A percentile compares a stretch with the other conserved stretches of the same genome.
These are phyloP conservation scores for Penicillium simplicissimum DNA, from an alignment of 495 filamentous ascomycete species.

Conservation along the genomic window DNA sequence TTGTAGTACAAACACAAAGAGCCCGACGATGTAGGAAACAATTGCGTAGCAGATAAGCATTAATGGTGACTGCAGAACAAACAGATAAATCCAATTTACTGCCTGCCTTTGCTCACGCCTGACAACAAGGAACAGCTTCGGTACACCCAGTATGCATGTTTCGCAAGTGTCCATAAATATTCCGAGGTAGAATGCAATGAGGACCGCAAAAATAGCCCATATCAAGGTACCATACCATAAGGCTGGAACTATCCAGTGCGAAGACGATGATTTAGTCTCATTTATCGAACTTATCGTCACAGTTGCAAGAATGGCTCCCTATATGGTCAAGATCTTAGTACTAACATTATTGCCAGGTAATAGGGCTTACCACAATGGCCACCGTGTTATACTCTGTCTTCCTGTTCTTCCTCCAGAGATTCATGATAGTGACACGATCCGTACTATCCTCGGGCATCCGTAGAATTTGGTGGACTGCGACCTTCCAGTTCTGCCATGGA, in stretches of 20 bases:
- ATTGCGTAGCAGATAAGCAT: neutral
- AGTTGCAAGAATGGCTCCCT: neutral
- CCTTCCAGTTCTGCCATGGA: too few relatives aligned
- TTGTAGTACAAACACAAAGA: neutral
- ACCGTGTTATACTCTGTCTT: neutral
- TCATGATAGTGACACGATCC: neutral
- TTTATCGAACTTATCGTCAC: neutral
- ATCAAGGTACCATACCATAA: neutral
- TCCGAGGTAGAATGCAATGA: neutral
- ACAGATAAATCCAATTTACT: neutral
- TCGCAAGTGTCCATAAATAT: neutral
- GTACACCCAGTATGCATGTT: neutral
- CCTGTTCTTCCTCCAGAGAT: neutral
- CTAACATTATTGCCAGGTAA: neutral
- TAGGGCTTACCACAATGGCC: neutral
- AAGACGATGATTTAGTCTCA: neutral
- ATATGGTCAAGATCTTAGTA: neutral
- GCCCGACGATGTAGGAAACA: neutral
- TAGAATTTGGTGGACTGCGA: too few relatives aligned
- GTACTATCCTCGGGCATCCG: too few relatives aligned
- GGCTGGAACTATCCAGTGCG: neutral
- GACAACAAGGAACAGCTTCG: neutral
- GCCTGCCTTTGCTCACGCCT: neutral
- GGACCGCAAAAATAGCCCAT: neutral
- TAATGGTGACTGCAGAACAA: neutral